Evolutionary conservation across 2,329 filamentous ascomycete species (phyloP).

Genomic region (Hirsutella minnesotensis): DNA sequence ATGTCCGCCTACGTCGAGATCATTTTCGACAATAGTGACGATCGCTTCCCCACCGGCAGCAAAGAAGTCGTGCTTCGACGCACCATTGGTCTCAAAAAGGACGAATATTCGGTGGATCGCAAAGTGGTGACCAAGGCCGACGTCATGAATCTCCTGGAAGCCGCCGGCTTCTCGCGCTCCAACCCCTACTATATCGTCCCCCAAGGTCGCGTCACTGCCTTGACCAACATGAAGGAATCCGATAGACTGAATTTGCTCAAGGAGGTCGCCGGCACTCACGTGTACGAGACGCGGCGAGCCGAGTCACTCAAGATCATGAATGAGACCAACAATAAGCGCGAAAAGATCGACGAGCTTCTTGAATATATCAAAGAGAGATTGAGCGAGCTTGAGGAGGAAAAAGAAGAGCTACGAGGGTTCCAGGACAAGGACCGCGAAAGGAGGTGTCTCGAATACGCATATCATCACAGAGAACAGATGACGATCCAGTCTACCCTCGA

Average conservation of each 20-base stretch:
- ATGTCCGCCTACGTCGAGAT: constrained; percentile 99
- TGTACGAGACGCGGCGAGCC: constrained; percentile 83
- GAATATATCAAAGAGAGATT: constrained; percentile 86
- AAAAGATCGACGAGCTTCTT: constrained; percentile 87
- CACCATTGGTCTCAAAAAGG: constrained; percentile 94
- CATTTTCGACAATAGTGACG: constrained; percentile 95
- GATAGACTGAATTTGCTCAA: constrained; percentile 85
- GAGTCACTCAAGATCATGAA: constrained; percentile 96
- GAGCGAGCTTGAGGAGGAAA: constrained; percentile 86
- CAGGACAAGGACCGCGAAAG: constrained; percentile 92
- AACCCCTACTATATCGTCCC: constrained; percentile 99
- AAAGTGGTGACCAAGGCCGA: constrained; percentile 93
- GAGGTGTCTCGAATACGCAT: constrained; percentile 85
- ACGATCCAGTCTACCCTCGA: constrained; percentile 68
- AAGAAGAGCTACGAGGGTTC: constrained; percentile 85
- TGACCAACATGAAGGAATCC: constrained; percentile 98
- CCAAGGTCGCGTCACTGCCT: constrained; percentile 84
- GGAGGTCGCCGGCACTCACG: constrained; percentile 95
- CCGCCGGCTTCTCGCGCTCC: constrained; percentile 88
- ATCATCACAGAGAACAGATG: constrained; percentile 80
- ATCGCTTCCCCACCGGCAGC: constrained; percentile 86
- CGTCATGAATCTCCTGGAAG: constrained; percentile 90
- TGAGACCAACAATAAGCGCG: constrained; percentile 87
- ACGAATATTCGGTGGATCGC: constrained; percentile 94
- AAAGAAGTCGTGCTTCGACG: constrained; percentile 83